Evolutionary conservation across 176 grass and related monocot species (phyloP).

Genomic region (Otatea glauca): DNA sequence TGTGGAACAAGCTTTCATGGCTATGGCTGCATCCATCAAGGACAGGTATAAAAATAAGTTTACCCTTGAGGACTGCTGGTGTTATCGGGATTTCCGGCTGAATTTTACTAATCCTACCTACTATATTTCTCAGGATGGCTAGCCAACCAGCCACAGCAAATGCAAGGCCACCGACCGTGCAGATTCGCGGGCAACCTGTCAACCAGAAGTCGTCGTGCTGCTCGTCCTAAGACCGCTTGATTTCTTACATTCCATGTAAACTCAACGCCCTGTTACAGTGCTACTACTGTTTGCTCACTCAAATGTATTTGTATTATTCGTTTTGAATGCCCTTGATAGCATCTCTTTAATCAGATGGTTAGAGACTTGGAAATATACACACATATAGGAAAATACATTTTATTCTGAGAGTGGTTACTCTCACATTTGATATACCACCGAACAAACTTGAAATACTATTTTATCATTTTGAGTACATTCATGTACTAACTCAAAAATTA

Average conservation of each 20-base stretch:
- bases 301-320: slow-evolving; percentile 41
- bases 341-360: background rate
- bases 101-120: background rate
- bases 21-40: slow-evolving; percentile 72
- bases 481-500: too few species aligned
- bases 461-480: too few species aligned
- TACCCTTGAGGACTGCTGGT: background rate
- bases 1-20: slow-evolving; percentile 76
- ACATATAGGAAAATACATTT: too few species aligned
- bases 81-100: background rate
- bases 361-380: too few species aligned
- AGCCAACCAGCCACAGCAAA: slow-evolving; percentile 61
- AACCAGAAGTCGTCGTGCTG: slow-evolving; percentile 69
- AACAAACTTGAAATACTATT: too few species aligned
- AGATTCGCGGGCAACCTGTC: slow-evolving; percentile 72
- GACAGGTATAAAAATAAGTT: slow-evolving; percentile 43
- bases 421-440: too few species aligned
- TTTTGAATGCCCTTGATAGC: slow-evolving; percentile 29
- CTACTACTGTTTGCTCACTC: slow-evolving; percentile 21
- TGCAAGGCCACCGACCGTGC: slow-evolving; percentile 64
- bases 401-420: too few species aligned
- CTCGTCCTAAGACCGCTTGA: slow-evolving; percentile 51
- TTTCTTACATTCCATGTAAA: slow-evolving; percentile 29
- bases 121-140: slow-evolving; percentile 58
- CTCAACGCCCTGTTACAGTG: background rate